Evolutionary conservation across 257 asterid genomes (phyloP).

Genomic region (Apocynum venetum): DNA sequence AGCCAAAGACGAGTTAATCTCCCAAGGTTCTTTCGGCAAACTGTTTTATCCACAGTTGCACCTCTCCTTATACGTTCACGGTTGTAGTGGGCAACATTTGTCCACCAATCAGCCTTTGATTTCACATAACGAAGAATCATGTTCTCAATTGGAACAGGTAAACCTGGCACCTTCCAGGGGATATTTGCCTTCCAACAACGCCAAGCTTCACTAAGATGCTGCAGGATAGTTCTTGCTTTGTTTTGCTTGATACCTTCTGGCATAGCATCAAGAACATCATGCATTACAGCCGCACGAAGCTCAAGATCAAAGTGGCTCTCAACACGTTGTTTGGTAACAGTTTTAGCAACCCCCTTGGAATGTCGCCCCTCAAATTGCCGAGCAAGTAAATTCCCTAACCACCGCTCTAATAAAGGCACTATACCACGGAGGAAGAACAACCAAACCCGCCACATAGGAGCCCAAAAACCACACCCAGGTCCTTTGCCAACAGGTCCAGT

Average conservation of each 20-base stretch:
- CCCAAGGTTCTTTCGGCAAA: constrained; percentile 97
- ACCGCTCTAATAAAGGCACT: constrained; percentile 95
- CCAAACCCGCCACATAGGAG: constrained; percentile 99
- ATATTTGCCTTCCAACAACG: constrained; percentile 99
- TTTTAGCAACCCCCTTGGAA: constrained; percentile 98
- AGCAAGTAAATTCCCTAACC: constrained; percentile 96
- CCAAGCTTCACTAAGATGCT: constrained; percentile 99
- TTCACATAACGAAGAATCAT: constrained; percentile 99
- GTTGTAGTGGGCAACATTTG: constrained; percentile 97
- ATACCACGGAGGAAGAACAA: constrained; percentile 97
- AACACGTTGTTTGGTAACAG: constrained; percentile 99
- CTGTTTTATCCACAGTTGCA: constrained; percentile 99
- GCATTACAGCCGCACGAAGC: constrained; percentile 99
- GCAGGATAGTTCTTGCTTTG: constrained; percentile 96
- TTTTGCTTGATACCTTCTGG: constrained; percentile 99
- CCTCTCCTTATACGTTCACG: constrained; percentile 99
- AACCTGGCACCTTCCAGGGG: constrained; percentile 99
- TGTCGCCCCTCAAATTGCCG: constrained; percentile 98
- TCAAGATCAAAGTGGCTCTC: constrained; percentile 98
- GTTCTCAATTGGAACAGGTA: constrained; percentile 99
- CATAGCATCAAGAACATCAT: constrained; percentile 99
- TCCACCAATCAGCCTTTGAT: constrained; percentile 99
- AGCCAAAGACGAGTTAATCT: constrained; percentile 99
- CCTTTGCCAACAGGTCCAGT: constrained; percentile 99
- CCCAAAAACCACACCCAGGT: constrained; percentile 99